These are phyloP conservation scores for Vaccinium vitisidaea DNA, from an alignment of 148 eudicot species.

Conservation along the genomic window DNA sequence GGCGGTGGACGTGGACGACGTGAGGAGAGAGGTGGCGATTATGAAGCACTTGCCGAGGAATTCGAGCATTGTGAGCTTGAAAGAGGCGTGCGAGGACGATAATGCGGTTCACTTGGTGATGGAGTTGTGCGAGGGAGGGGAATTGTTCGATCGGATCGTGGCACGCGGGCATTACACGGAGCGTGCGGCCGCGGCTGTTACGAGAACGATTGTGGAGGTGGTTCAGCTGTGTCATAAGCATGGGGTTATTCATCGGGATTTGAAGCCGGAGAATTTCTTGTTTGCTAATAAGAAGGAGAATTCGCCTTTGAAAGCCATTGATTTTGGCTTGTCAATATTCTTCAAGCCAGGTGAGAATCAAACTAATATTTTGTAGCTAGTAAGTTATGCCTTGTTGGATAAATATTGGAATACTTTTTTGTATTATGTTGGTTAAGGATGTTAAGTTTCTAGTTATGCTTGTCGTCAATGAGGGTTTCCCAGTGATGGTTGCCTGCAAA, in stretches of 20 bases:
- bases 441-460: not conserved
- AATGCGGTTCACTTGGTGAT: slow-evolving; percentile 91
- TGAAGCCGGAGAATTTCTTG: slow-evolving; percentile 95
- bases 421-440: not conserved
- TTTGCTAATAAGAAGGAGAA: slow-evolving; percentile 95
- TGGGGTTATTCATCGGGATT: slow-evolving; percentile 88
- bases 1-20: slow-evolving; percentile 86
- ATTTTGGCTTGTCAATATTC: slow-evolving; percentile 95
- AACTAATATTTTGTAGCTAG: not conserved
- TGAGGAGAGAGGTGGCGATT: slow-evolving; percentile 87
- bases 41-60: slow-evolving; percentile 79
- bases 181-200: slow-evolving; percentile 76
- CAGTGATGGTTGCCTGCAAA: not conserved
- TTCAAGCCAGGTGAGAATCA: slow-evolving; percentile 70
- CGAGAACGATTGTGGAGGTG: slow-evolving; percentile 82
- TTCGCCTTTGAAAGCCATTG: slow-evolving; percentile 93
- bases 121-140: slow-evolving; percentile 98
- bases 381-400: not conserved
- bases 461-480: not conserved
- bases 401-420: not conserved
- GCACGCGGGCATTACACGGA: slow-evolving; percentile 95
- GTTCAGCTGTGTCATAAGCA: slow-evolving; percentile 87
- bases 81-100: slow-evolving; percentile 97
- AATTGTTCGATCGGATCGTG: slow-evolving; percentile 91
- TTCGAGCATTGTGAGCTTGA: slow-evolving; percentile 69